Evolutionary conservation across 495 filamentous ascomycete species (phyloP).

Genomic region (Talaromyces adpressus): DNA sequence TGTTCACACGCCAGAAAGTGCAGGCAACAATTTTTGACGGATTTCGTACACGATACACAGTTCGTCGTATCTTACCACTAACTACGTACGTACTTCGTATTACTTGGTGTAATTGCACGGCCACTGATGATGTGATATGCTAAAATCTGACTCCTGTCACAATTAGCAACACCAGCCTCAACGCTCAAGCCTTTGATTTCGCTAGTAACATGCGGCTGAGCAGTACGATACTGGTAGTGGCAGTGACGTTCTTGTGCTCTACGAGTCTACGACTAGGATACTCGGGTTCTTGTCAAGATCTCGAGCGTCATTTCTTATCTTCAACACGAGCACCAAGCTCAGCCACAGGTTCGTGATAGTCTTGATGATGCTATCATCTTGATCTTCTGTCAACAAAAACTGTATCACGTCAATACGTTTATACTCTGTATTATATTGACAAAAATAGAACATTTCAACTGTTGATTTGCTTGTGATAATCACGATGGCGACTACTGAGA

Average conservation of each 20-base stretch:
- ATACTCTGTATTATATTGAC: background rate
- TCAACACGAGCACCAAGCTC: background rate
- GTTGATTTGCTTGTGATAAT: background rate
- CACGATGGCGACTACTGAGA: constrained; percentile 3
- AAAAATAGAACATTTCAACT: background rate
- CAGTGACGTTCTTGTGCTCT: background rate
- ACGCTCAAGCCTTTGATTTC: background rate
- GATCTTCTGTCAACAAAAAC: background rate
- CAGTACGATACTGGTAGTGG: background rate
- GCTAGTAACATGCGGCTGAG: constrained; percentile 1
- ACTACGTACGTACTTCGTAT: background rate
- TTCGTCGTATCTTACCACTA: background rate
- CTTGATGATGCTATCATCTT: background rate
- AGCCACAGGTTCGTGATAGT: background rate
- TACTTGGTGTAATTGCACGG: background rate
- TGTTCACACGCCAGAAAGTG: background rate
- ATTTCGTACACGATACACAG: background rate
- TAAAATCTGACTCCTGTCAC: background rate
- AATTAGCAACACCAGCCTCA: background rate
- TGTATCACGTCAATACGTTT: background rate
- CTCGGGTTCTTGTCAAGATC: background rate
- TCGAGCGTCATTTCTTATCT: background rate
- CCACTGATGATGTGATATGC: background rate
- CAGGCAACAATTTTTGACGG: background rate
- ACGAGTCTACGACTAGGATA: background rate